Conservation (phyloP, 495 filamentous ascomycete genomes). For the Friedmanniomyces simplex region DNA sequence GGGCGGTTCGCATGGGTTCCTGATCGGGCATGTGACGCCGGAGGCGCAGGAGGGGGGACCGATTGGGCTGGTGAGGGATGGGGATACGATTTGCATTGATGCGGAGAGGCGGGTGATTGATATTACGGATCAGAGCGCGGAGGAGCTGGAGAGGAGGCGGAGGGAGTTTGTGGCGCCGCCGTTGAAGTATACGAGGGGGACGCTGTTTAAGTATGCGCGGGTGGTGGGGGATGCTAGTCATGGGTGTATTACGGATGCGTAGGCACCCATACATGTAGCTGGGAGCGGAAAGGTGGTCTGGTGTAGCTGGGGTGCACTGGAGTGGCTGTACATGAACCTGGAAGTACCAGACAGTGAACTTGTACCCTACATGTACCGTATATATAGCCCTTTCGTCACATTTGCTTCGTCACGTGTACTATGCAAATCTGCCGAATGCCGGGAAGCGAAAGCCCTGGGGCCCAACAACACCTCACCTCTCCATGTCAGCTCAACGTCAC, state of each 20-base stretch:
- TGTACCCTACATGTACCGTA: too few species aligned
- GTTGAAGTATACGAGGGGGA: constrained; percentile 59
- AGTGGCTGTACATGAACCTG: too few species aligned
- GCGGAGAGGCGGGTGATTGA: constrained; percentile 56
- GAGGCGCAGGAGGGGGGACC: constrained; percentile 62
- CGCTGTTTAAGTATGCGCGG: constrained; percentile 65
- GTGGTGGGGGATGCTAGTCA: constrained; percentile 62
- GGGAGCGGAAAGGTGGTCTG: not conserved
- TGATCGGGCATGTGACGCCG: constrained; percentile 67
- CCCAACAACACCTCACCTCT: not conserved
- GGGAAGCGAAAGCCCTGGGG: not conserved
- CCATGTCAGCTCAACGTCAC: not conserved
- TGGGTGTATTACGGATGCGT: constrained; percentile 68
- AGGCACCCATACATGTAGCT: too few species aligned
- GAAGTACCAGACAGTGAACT: too few species aligned
- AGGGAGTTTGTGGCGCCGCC: constrained; percentile 56
- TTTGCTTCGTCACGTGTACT: too few species aligned
- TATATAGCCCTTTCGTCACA: too few species aligned
- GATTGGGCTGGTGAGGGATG: constrained; percentile 57
- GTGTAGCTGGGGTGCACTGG: too few species aligned
- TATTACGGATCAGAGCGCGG: constrained; percentile 42
- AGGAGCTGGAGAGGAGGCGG: constrained; percentile 55
- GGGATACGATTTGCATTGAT: constrained; percentile 61
- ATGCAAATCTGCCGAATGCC: too few species aligned
- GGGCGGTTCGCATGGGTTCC: constrained; percentile 68